A percentile compares a stretch with the other conserved stretches of the same genome.
Conservation (phyloP, 176 grass and related monocot species). For the Calamus simplicifolius region DNA sequence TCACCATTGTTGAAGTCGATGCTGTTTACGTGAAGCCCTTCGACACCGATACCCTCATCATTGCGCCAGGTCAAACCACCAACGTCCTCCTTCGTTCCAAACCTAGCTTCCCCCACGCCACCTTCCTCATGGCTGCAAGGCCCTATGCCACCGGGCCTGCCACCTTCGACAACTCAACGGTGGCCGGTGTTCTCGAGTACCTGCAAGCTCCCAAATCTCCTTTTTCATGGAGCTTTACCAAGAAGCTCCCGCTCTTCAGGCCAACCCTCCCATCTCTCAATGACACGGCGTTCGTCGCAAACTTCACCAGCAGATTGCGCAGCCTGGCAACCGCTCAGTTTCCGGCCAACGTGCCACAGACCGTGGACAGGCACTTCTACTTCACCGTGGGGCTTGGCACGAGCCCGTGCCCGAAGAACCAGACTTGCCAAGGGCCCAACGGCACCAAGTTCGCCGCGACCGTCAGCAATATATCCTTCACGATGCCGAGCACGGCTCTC, state of each 20-base stretch:
- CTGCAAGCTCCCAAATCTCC: not conserved
- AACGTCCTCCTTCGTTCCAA: slow-evolving; percentile 52
- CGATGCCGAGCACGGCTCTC: slow-evolving; percentile 47
- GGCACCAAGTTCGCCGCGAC: slow-evolving; percentile 49
- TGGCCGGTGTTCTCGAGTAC: slow-evolving; percentile 59
- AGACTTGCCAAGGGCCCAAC: slow-evolving; percentile 69
- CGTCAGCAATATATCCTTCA: slow-evolving; percentile 69
- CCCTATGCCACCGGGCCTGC: slow-evolving; percentile 44
- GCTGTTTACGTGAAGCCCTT: slow-evolving; percentile 72
- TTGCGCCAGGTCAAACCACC: slow-evolving; percentile 61
- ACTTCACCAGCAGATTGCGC: slow-evolving; percentile 53
- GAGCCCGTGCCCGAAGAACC: slow-evolving; percentile 45
- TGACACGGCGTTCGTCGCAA: slow-evolving; percentile 47
- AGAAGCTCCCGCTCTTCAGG: slow-evolving; percentile 21
- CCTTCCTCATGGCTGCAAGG: slow-evolving; percentile 43
- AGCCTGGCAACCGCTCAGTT: slow-evolving; percentile 55
- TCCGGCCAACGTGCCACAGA: slow-evolving; percentile 45
- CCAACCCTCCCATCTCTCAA: slow-evolving; percentile 50
- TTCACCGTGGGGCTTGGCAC: slow-evolving; percentile 59
- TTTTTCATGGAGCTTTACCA: slow-evolving; percentile 8
- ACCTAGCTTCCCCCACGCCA: not conserved
- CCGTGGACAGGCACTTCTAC: slow-evolving; percentile 43
- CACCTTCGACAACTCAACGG: slow-evolving; percentile 87
- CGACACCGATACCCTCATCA: slow-evolving; percentile 31
- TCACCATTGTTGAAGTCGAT: slow-evolving; percentile 66